Percentiles rank a stretch among this genome's conserved stretches.
Conservation (phyloP, 2,329 filamentous ascomycete genomes). For the Mycosphaerella sp. region DNA sequence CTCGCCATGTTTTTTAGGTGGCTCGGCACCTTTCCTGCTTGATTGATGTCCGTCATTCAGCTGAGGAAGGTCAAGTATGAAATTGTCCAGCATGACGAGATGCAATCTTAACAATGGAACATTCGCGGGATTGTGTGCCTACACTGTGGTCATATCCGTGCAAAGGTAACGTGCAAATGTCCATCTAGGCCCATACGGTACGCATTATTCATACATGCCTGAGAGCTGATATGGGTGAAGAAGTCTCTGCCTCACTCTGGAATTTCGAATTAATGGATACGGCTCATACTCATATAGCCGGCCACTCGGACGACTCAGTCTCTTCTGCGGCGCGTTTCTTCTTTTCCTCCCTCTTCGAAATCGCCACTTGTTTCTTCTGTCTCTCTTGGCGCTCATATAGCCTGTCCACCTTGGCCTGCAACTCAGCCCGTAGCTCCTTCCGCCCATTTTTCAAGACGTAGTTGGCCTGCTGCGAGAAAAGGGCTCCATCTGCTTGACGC, state of each 20-base stretch:
- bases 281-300: background rate
- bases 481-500: background rate
- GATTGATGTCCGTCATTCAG: constrained; percentile 19
- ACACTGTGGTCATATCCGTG: too few relatives aligned
- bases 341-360: background rate
- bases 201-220: too few relatives aligned
- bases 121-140: too few relatives aligned
- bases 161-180: too few relatives aligned
- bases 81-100: background rate
- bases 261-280: too few relatives aligned
- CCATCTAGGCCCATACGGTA: too few relatives aligned
- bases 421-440: constrained; percentile 3
- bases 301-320: background rate
- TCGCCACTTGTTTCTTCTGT: background rate
- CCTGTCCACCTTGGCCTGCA: constrained; percentile 6
- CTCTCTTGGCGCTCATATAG: constrained; percentile 6
- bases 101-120: too few relatives aligned
- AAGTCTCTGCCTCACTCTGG: too few relatives aligned
- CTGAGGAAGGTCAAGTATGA: constrained; percentile 32
- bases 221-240: too few relatives aligned
- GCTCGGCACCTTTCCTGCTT: constrained; percentile 26
- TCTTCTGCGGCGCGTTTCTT: background rate
- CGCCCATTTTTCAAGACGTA: background rate
- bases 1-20: constrained; percentile 39
- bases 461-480: background rate